These are phyloP conservation scores for Aspergillus luchuensis DNA, from an alignment of 2,329 filamentous ascomycete species.

Conservation along the genomic window DNA sequence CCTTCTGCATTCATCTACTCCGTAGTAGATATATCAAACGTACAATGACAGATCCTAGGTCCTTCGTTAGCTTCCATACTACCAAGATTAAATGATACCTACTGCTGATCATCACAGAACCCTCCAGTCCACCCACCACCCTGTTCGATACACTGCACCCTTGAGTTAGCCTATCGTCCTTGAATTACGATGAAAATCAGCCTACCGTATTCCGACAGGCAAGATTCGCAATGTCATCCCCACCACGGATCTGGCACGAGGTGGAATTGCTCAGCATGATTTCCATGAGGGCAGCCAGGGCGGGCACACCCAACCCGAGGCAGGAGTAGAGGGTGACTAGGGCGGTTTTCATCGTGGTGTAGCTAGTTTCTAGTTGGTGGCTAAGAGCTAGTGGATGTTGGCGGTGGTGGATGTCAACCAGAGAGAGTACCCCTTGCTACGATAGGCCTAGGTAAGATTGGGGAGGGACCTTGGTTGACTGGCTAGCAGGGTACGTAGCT, in stretches of 20 bases:
- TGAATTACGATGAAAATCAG: too few relatives aligned
- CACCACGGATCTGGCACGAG: conserved; percentile 17
- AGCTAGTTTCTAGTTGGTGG: not conserved
- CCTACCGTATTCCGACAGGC: conserved; percentile 18
- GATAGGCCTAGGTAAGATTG: too few relatives aligned
- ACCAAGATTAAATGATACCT: not conserved
- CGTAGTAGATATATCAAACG: conserved; percentile 1
- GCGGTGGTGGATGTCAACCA: not conserved
- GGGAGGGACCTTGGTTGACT: too few relatives aligned
- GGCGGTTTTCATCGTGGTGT: not conserved
- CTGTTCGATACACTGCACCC: conserved; percentile 16
- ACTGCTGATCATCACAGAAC: conserved; percentile 19
- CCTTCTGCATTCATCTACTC: too few relatives aligned
- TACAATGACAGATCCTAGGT: conserved; percentile 21
- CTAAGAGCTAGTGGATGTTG: not conserved
- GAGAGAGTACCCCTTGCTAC: not conserved
- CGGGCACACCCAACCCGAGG: not conserved
- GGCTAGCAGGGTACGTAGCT: not conserved
- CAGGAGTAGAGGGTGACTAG: not conserved
- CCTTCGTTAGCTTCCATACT: not conserved
- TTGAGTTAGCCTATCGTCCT: not conserved
- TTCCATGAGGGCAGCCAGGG: conserved; percentile 7
- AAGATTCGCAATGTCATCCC: conserved; percentile 14
- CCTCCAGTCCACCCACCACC: conserved; percentile 20
- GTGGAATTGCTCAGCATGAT: conserved; percentile 4